A percentile compares a stretch with the other conserved stretches of the same genome.
Conservation (phyloP, 345 rosid genomes). For the Euclidium syriacum region DNA sequence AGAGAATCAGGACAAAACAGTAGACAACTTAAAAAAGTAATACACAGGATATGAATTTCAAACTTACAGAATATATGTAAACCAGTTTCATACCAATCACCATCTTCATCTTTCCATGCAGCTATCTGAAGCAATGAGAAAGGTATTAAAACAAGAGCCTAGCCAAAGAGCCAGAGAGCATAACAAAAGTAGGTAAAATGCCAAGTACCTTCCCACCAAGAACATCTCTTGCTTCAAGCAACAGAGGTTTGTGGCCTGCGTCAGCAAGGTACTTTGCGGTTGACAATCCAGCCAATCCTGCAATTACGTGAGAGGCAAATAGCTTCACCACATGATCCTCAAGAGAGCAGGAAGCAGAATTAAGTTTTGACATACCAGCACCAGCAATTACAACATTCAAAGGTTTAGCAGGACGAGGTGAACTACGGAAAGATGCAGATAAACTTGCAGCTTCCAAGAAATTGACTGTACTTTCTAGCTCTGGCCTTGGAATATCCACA, state of each 20-base stretch:
- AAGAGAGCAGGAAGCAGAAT: neutral
- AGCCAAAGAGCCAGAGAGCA: conserved; percentile 1
- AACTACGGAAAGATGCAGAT: conserved; percentile 61
- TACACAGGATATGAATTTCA: neutral
- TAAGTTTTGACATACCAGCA: conserved; percentile 49
- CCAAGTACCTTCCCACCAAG: conserved; percentile 88
- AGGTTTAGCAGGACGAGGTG: conserved; percentile 65
- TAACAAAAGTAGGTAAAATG: neutral
- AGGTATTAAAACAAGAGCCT: neutral
- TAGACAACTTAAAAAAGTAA: conserved; percentile 8
- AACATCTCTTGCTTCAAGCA: conserved; percentile 88
- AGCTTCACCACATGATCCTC: neutral
- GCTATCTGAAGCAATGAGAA: conserved; percentile 47
- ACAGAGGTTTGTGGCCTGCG: conserved; percentile 84
- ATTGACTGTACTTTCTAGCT: conserved; percentile 65
- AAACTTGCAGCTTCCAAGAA: conserved; percentile 86
- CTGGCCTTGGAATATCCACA: conserved; percentile 81
- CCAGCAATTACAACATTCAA: conserved; percentile 84
- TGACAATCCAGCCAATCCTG: conserved; percentile 95
- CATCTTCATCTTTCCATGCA: conserved; percentile 94
- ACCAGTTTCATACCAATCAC: conserved; percentile 95
- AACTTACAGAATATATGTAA: conserved; percentile 93
- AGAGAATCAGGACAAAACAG: neutral
- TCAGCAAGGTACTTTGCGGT: conserved; percentile 92
- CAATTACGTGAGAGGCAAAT: conserved; percentile 13